A percentile compares a stretch with the other conserved stretches of the same genome.
phyloP scores from a whole-genome alignment of 1,139 yeast genomes.

The Yamadazyma epiphylla region DNA sequence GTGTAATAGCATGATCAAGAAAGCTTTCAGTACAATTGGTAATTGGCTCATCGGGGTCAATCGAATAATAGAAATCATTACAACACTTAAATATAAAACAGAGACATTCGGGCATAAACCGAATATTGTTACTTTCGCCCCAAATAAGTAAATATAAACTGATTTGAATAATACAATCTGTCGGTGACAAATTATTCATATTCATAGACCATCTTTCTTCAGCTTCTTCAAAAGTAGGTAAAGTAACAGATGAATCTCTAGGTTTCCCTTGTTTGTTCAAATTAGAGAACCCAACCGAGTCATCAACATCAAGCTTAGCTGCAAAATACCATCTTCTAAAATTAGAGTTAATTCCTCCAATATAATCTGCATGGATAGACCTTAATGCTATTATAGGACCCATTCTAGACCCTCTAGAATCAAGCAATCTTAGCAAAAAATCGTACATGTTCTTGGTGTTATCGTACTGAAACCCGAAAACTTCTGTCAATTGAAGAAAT shows the following conservation, averaged over 20 bases:
- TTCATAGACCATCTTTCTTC: conserved; percentile 71
- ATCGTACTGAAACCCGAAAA: conserved; percentile 68
- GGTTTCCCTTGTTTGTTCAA: conserved; percentile 32
- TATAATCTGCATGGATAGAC: conserved; percentile 66
- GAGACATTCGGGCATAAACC: conserved; percentile 84
- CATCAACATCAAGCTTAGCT: conserved; percentile 83
- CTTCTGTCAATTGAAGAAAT: conserved; percentile 46
- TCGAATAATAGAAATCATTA: conserved; percentile 57
- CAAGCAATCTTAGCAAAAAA: conserved; percentile 56
- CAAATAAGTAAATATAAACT: conserved; percentile 71
- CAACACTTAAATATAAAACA: conserved; percentile 81
- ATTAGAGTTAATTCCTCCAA: conserved; percentile 91
- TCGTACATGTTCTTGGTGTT: conserved; percentile 64
- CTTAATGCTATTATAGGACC: conserved; percentile 51
- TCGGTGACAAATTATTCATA: conserved; percentile 52
- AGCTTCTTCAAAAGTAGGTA: conserved; percentile 56
- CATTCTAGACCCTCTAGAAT: conserved; percentile 68
- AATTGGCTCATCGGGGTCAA: conserved; percentile 26
- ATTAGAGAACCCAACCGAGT: conserved; percentile 71
- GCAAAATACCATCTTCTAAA: conserved; percentile 97
- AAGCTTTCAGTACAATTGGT: conserved; percentile 28
- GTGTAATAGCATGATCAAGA: conserved; percentile 69
- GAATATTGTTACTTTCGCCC: conserved; percentile 85
- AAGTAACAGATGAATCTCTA: conserved; percentile 30
- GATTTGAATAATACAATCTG: conserved; percentile 60